These are phyloP conservation scores for Sonneratia alba DNA, from an alignment of 345 rosid genomes.

Conservation along the genomic window DNA sequence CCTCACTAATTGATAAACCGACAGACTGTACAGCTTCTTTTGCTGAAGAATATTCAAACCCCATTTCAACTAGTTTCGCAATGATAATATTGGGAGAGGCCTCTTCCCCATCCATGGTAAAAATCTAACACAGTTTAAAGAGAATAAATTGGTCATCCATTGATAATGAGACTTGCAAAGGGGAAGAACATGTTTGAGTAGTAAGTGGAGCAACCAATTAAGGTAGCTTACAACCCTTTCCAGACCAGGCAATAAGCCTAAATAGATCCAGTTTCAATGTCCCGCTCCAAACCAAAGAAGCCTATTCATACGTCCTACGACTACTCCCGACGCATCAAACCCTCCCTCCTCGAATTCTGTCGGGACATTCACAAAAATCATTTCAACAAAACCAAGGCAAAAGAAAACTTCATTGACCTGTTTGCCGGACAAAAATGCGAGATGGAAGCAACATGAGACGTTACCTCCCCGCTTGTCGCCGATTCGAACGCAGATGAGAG, in stretches of 20 bases:
- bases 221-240: not conserved
- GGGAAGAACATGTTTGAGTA: not conserved
- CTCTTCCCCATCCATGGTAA: slow-evolving; percentile 23
- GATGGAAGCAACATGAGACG: not conserved
- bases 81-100: slow-evolving; percentile 23
- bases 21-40: slow-evolving; percentile 47
- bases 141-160: not conserved
- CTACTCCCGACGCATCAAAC: not conserved
- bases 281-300: not conserved
- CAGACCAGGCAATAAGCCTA: not conserved
- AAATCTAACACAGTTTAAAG: not conserved
- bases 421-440: not conserved
- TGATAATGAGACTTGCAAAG: not conserved
- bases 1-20: slow-evolving; percentile 49
- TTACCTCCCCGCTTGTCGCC: not conserved
- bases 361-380: not conserved
- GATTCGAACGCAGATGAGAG: not conserved
- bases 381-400: not conserved
- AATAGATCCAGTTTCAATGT: too few species aligned
- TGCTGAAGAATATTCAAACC: slow-evolving; percentile 46
- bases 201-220: not conserved
- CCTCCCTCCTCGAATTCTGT: not conserved
- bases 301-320: not conserved
- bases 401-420: not conserved
- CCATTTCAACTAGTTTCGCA: slow-evolving; percentile 55